These are phyloP conservation scores for Tetracladium maxilliforme DNA, from an alignment of 2,329 filamentous ascomycete genomes.

Conservation along the genomic window DNA sequence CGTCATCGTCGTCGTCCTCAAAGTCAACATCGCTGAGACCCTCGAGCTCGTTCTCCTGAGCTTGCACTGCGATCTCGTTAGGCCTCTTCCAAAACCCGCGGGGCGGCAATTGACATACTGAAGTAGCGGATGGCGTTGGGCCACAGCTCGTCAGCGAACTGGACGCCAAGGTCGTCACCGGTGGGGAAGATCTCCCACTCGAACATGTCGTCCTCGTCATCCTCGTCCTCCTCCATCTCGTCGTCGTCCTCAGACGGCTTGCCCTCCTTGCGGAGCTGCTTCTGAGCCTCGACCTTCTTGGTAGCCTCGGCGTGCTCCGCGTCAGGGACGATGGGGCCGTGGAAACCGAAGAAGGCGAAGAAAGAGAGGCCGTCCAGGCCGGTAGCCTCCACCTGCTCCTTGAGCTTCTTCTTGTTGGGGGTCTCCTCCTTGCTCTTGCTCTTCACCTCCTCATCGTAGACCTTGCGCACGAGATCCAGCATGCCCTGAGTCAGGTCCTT, in stretches of 20 bases:
- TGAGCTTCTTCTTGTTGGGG: constrained; percentile 36
- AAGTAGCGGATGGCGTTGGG: constrained; percentile 83
- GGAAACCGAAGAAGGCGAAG: constrained; percentile 82
- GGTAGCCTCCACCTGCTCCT: constrained; percentile 35
- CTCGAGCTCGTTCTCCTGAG: constrained; percentile 56
- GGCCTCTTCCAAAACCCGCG: constrained; percentile 5
- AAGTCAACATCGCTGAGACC: constrained; percentile 56
- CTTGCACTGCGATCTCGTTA: constrained; percentile 40
- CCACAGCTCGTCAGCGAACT: constrained; percentile 78
- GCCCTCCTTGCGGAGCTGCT: constrained; percentile 23
- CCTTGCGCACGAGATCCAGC: constrained; percentile 55
- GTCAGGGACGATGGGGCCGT: constrained; percentile 51
- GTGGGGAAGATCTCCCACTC: constrained; percentile 77
- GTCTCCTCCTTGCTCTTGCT: constrained; percentile 38
- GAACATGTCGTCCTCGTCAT: constrained; percentile 41
- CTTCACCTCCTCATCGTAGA: constrained; percentile 49
- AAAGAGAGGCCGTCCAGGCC: constrained; percentile 59
- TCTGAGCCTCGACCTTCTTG: constrained; percentile 44
- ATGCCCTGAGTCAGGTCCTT: constrained; percentile 76
- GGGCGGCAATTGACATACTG: constrained; percentile 39
- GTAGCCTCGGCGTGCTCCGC: constrained; percentile 54
- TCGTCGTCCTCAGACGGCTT: constrained; percentile 25
- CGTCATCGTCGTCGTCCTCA: constrained; percentile 40
- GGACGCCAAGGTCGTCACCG: constrained; percentile 69
- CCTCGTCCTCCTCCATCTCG: constrained; percentile 22